Evolutionary conservation across 2,329 filamentous ascomycete genomes (phyloP).

Genomic region (Scedosporium minutisporum): DNA sequence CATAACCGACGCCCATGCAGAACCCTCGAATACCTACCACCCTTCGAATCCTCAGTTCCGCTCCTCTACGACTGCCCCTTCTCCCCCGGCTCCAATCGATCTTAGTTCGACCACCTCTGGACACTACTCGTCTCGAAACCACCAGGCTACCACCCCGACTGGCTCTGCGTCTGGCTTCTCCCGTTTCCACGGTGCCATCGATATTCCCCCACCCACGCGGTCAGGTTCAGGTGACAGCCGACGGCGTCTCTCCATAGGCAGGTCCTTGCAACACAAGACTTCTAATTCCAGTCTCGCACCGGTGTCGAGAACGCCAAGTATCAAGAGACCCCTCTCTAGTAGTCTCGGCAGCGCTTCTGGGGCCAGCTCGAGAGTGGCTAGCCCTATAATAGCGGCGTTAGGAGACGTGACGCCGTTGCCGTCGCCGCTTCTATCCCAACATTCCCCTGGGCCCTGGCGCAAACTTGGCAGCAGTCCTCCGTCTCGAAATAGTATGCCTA

Average conservation of each 20-base stretch:
- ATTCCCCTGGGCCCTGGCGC: slow-evolving; percentile 60
- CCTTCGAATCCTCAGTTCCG: neutral
- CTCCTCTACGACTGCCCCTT: neutral
- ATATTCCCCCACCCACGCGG: neutral
- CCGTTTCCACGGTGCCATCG: neutral
- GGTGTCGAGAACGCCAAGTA: slow-evolving; percentile 49
- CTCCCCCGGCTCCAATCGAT: neutral
- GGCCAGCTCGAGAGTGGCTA: slow-evolving; percentile 59
- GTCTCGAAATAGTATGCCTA: slow-evolving; percentile 33
- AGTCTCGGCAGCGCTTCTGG: slow-evolving; percentile 42
- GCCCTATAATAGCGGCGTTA: slow-evolving; percentile 66
- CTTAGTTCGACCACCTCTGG: neutral
- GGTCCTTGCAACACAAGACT: slow-evolving; percentile 25
- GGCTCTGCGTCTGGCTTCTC: neutral
- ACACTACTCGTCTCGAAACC: neutral
- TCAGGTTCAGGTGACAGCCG: neutral
- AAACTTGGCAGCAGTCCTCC: slow-evolving; percentile 36
- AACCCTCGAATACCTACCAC: neutral
- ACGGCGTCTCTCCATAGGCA: neutral
- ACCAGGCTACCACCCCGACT: neutral
- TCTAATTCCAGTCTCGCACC: slow-evolving; percentile 38
- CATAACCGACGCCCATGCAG: neutral
- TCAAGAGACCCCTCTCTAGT: slow-evolving; percentile 45
- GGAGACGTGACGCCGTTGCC: slow-evolving; percentile 70
- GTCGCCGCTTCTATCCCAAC: slow-evolving; percentile 58